Conservation (phyloP, 257 asterid species). For the Solanum etuberosum region DNA sequence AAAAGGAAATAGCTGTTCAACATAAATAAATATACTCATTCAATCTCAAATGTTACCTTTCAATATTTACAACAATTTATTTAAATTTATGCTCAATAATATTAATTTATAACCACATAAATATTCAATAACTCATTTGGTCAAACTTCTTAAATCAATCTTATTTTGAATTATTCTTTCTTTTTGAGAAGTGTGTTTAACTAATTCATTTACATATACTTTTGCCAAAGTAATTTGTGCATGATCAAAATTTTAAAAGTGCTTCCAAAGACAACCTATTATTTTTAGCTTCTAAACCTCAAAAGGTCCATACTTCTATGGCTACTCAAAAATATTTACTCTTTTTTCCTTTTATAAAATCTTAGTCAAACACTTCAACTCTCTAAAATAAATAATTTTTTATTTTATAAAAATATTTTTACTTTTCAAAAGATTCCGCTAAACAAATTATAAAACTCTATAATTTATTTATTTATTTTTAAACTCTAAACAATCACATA, state of each 20-base stretch:
- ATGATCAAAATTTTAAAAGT: background rate
- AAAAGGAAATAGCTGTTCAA: slow-evolving; percentile 4
- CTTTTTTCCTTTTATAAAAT: no score
- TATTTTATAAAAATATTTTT: no score
- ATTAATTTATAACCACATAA: background rate
- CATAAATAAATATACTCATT: background rate
- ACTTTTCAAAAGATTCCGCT: background rate
- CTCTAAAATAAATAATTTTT: background rate
- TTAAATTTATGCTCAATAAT: no score
- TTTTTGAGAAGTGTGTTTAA: background rate
- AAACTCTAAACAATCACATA: no score
- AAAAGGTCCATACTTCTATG: background rate
- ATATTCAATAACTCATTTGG: background rate
- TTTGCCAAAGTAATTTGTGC: background rate
- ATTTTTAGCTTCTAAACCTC: background rate
- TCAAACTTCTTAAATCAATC: background rate
- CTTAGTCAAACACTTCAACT: background rate
- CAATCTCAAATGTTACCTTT: background rate
- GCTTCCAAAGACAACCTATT: no score
- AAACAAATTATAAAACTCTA: background rate
- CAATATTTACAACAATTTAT: background rate
- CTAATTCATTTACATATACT: no score
- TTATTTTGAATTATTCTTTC: background rate
- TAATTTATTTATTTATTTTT: no score
- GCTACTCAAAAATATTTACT: background rate